phyloP scores from a whole-genome alignment of 2,329 filamentous ascomycete genomes.

The Trichoderma oligosporum region DNA sequence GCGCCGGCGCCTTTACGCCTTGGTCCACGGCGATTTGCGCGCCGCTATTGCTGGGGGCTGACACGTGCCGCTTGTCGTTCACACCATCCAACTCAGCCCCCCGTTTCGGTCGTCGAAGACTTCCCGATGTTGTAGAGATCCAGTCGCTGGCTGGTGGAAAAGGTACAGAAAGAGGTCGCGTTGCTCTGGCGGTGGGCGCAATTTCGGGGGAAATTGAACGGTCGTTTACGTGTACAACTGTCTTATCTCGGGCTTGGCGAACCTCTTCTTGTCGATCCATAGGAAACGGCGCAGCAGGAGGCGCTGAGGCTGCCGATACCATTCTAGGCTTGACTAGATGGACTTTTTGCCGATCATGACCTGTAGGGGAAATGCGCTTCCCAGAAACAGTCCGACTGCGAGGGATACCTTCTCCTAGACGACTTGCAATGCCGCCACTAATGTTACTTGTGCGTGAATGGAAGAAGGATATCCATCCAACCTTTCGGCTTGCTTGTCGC shows the following conservation, averaged over 20 bases:
- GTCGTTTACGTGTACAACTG: not conserved
- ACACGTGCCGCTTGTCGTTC: slow-evolving; percentile 50
- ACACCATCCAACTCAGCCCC: slow-evolving; percentile 40
- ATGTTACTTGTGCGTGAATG: slow-evolving; percentile 40
- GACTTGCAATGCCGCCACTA: slow-evolving; percentile 23
- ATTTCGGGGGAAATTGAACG: slow-evolving; percentile 32
- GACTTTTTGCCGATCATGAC: slow-evolving; percentile 26
- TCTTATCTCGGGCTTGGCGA: not conserved
- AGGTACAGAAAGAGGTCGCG: slow-evolving; percentile 57
- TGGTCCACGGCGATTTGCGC: slow-evolving; percentile 29
- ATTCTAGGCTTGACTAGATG: slow-evolving; percentile 38
- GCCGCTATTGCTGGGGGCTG: slow-evolving; percentile 44
- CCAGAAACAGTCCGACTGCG: slow-evolving; percentile 23
- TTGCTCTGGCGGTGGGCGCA: slow-evolving; percentile 44
- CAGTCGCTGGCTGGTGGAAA: slow-evolving; percentile 55
- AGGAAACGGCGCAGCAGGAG: slow-evolving; percentile 25
- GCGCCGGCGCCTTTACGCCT: slow-evolving; percentile 23
- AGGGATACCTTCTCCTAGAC: slow-evolving; percentile 29
- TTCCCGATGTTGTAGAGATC: slow-evolving; percentile 52
- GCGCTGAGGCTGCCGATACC: slow-evolving; percentile 30
- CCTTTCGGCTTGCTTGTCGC: slow-evolving; percentile 19
- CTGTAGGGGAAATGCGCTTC: slow-evolving; percentile 30
- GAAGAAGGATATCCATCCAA: slow-evolving; percentile 55
- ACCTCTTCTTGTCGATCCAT: slow-evolving; percentile 27
- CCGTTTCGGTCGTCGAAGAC: slow-evolving; percentile 54